Evolutionary conservation across 768 basidiomycete genomes (phyloP), one percentile per base, ranked within the genome.

Genomic region (Kwoniella mangroviensis): DNA sequence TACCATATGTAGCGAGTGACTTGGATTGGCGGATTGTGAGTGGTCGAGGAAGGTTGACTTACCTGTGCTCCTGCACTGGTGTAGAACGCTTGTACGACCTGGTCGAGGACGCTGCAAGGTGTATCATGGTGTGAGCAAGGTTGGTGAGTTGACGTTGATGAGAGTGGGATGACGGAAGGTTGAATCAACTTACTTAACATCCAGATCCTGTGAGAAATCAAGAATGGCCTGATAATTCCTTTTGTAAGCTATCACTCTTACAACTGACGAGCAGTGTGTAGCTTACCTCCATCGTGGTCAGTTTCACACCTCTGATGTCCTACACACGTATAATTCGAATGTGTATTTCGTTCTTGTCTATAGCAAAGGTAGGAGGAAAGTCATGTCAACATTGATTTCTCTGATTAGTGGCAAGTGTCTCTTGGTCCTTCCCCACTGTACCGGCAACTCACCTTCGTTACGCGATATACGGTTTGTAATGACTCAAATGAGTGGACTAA

Each of bases 161-260:
- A 13, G 45, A 49, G 45, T 13, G 12, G 45, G 45, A 49, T 49
- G 45, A 15, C 24, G 28, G 11, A 24, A 58, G 40, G 54, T 56
- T 56, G 55, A 59, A 15, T 7, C 49, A 53, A 63, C 75, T 55
- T 55, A 82, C 78, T 87, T 84, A 83, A 97, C 90, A 87, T 98
- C 94, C 84, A 98, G 92, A 79, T 96, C 94, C 79, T 88, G 89
- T 76, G 90, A 90, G 86, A 95, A 94, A 88, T 97, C 94, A 82
- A 97, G 91, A 77, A 97, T 87, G 84, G 87, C 89, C 94, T 97
- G 24, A 69, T 42, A 34, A 9, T 28, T 54, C 7, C 17, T 28
- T 22, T 28, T 19, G 57, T 67, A 28, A 67, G 66, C 66, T 60
- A n/a, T 40, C 41, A 28, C 42, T 6, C 26, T 26, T 22, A 62